Evolutionary conservation across 2,329 filamentous ascomycete genomes (phyloP), one percentile per base, ranked within the genome.

Genomic region (Colletotrichum sp.): DNA sequence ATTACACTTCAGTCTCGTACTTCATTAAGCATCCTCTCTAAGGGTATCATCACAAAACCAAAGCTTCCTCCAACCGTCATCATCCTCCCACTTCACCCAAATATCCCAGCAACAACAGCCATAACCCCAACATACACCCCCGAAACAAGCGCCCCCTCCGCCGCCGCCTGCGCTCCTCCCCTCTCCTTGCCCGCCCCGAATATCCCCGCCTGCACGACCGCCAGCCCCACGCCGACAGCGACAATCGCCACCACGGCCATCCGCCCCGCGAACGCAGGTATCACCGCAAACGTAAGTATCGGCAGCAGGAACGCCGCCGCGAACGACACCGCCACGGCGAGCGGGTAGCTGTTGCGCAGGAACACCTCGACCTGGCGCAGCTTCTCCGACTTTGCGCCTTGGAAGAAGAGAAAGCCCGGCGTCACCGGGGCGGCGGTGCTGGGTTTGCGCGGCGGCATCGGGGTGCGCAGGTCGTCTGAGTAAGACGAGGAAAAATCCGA

Each of bases 171-270:
- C 32, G 34, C 76, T 34, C 74, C 78, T 8, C 73, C 62, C 6
- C 80, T 71, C 48, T 69, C 75, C 14, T 81, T 73, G 3, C 80
- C 77, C 3, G 76, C 73, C 7, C 78, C 78, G 56, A 82, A 78
- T 18, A 82, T 67, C 61, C 82, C 81, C 0, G 81, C 81, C 71
- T 83, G 80, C 18, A 81, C 65, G 21, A 83, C 75, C 18, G 78
- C 79, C n/a, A 77, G 79, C 7, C 82, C 80, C 9, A 89, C 85
- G 3, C 88, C 86, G 1, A 86, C 82, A 0, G 86, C 89, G 1
- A 91, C 87, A 0, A 93, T 83, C 5, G 88, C 78, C 3, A 92
- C 88, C 4, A 93, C 87, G 0, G 88, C 87, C 77, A 93, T 86
- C n/a, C 91, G 87, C 3, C 89, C 90, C 0, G 89, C 80, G 75